Base-by-base conservation (phyloP, 2,329 filamentous ascomycete species). In the Venturiaceae sp. region DNA sequence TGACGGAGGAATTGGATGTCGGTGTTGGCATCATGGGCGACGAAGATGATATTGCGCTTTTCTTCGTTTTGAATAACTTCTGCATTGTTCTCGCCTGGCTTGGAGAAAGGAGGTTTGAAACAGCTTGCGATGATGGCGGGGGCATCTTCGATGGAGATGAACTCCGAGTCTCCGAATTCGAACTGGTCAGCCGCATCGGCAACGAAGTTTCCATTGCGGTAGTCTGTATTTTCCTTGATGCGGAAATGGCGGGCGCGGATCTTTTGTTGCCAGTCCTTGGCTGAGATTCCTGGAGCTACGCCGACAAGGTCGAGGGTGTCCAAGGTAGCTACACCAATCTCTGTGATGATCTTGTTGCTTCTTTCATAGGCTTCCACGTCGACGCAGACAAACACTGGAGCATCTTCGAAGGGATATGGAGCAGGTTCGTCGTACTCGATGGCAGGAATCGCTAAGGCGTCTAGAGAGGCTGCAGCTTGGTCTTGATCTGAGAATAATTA, bases 331-430 rank as follows among this genome's bases (percentile, higher is more conserved):
- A 99, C 77, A 0, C 94, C 94, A 39, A 99, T 79, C 70, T 99
- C 94, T 0, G 92, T 95, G 60, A 97, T 80, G 13, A 82, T 75
- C 34, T 78, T 75, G 13, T 83, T 81, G 47, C 82, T 76, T 23
- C 74, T 72, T 69, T 99, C 94, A 60, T 85, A 89, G 1, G 86
- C 84, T 71, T 99, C 94, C 33, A 94, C 76, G 65, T 99, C 94
- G 47, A 97, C 77, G 62, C 82, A 84, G 60, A 96, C 77, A 64
- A 96, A 87, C 7, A 95, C 78, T 0, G 83, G 78, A n/a, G 78
- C 75, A 11, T 71, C 66, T 30, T 84, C 80, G 55, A 79, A 77
- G 0, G 69, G 60, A 60, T 77, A 79, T 0, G 77, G 76, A 2
- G 72, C 71, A 0, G 75, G 71, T 39, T 75, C 64, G n/a, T 71